Evolutionary conservation across 495 filamentous ascomycete species (phyloP), one percentile per base, ranked within the genome.

Genomic region (Talaromyces nanjingensis): DNA sequence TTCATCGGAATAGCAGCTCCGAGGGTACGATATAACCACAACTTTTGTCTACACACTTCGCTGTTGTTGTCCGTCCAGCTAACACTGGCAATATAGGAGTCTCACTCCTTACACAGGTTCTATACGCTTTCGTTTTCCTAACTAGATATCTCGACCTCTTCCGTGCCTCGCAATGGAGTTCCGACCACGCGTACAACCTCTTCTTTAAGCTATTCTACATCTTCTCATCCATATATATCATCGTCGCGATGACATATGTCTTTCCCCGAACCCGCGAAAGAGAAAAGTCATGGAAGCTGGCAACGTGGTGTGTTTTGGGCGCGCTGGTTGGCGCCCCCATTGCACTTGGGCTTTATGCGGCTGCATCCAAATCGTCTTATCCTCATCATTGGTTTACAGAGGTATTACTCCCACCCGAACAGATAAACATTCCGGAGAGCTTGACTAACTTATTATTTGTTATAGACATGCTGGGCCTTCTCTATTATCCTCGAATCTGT

Each of bases 401-500:
- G 78, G 88, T 90, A 71, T 72, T 81, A 29, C 11, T 47, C 6
- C 4, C 4, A 27, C 27, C 27, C 27, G 4, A 27, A 4, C 27
- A 24, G 22, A 24, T 24, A 24, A 24, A 24, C 22, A 29, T 29
- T 18, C 39, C 39, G 37, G 16, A 42, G 0, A 42, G 12, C 14
- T 42, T 42, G 12, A 42, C 37, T 42, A 3, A 42, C 4, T 6
- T 12, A 16, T 42, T 3, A 4, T 42, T 37, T 14, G 16, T 45
- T 3, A 49, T 72, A 96, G 89, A 79, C 86, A 67, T 78, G 85
- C 65, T 96, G 90, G 88, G 84, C 84, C 55, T 97, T 97, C 76
- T 96, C 91, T 11, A 85, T 93, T 39, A 87, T 94, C 60, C 86
- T 98, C 60, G 96, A 98, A 75, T 92, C 92, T 25, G 84, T 96